These are phyloP conservation scores for Paramecium sonneborni DNA, from an alignment of 73 alveolate genomes.

Conservation along the genomic window DNA sequence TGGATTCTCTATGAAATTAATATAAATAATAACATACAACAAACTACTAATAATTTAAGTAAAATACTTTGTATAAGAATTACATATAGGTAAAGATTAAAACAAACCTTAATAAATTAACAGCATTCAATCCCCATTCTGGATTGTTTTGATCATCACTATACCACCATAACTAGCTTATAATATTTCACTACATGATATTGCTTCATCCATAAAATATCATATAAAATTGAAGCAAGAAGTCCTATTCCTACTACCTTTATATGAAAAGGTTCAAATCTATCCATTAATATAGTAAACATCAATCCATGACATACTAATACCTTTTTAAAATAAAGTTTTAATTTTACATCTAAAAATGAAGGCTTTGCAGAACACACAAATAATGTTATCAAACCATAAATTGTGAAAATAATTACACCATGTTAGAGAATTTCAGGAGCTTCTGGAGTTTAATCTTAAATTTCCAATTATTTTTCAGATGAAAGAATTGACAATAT, in stretches of 20 bases:
- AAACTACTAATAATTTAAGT: constrained; percentile 29
- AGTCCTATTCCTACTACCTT: constrained; percentile 23
- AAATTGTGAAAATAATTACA: not conserved
- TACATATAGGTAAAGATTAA: constrained; percentile 24
- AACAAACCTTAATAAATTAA: constrained; percentile 42
- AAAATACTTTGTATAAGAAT: constrained; percentile 44
- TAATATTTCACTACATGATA: constrained; percentile 7
- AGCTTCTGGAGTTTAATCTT: not conserved
- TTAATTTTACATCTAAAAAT: constrained; percentile 8
- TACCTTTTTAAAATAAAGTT: not conserved
- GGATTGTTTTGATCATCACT: constrained; percentile 53
- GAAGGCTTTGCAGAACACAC: constrained; percentile 52
- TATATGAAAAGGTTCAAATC: constrained; percentile 31
- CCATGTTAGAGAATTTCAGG: constrained; percentile 1
- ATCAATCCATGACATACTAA: constrained; percentile 45
- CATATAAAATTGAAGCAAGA: constrained; percentile 42
- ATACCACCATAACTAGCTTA: constrained; percentile 24
- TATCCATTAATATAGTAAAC: not conserved
- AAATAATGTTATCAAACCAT: constrained; percentile 4
- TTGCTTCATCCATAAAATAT: constrained; percentile 40
- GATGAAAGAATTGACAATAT: not conserved
- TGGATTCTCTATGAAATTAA: constrained; percentile 24
- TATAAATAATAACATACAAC: constrained; percentile 51
- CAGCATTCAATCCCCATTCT: constrained; percentile 53
- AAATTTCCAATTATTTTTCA: not conserved